Conservation (phyloP, 257 asterid species). For the Solanum pinnatisectum region DNA sequence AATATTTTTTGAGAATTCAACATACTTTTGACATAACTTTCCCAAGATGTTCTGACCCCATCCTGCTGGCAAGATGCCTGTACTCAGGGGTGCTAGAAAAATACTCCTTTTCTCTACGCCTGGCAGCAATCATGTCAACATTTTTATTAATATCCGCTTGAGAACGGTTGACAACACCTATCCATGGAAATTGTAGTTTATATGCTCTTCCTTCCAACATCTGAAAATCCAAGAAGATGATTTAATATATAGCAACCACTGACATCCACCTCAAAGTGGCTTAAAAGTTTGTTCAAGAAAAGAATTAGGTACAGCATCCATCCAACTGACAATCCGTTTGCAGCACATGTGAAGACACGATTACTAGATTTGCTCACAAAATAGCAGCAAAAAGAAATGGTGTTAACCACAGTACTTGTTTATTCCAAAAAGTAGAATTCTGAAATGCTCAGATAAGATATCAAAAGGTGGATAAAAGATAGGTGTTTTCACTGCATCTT, state of each 20-base stretch:
- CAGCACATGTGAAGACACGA: neutral
- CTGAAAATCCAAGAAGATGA: constrained; percentile 29
- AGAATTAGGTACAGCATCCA: neutral
- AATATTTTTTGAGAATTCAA: neutral
- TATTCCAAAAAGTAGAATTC: neutral
- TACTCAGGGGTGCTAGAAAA: constrained; percentile 88
- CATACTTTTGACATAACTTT: constrained; percentile 88
- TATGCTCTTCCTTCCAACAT: constrained; percentile 87
- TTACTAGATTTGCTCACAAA: neutral
- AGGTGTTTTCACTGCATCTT: neutral
- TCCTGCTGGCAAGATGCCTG: constrained; percentile 71
- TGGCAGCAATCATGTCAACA: constrained; percentile 95
- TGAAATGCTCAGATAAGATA: neutral
- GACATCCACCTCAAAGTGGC: neutral
- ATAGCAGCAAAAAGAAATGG: neutral
- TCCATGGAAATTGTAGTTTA: constrained; percentile 95
- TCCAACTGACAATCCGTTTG: neutral
- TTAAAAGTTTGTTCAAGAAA: neutral
- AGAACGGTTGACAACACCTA: constrained; percentile 96
- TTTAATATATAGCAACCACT: neutral
- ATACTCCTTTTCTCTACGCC: constrained; percentile 88
- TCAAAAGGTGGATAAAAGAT: neutral
- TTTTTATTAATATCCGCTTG: constrained; percentile 92
- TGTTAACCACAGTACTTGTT: neutral
- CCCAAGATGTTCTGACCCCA: constrained; percentile 99